These are phyloP conservation scores for Haplosporangium sp. DNA, from an alignment of 371 early-diverging fungal genomes.

Conservation along the genomic window DNA sequence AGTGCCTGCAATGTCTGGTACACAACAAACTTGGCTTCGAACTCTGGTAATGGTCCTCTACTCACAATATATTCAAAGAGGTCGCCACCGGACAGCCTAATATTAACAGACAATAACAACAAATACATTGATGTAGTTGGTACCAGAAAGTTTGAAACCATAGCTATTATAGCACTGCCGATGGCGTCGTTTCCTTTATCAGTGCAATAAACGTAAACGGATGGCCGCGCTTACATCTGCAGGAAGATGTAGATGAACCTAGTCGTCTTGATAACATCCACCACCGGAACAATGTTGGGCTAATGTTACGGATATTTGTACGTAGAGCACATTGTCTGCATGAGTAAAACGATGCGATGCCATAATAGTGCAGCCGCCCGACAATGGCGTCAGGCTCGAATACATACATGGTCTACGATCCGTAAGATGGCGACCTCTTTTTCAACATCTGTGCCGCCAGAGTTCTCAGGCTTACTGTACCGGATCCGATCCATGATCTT, in stretches of 20 bases:
- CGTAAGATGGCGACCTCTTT: constrained; percentile 62
- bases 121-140: too few species aligned
- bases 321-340: too few species aligned
- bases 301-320: not conserved
- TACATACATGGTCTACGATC: constrained; percentile 58
- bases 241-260: constrained; percentile 64
- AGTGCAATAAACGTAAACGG: not conserved
- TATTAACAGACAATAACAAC: not conserved
- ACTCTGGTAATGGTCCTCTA: constrained; percentile 58
- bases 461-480: constrained; percentile 15
- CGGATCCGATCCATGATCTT: constrained; percentile 70
- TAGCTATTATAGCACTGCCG: not conserved
- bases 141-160: too few species aligned
- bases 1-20: constrained; percentile 65
- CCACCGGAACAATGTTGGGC: constrained; percentile 65
- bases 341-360: not conserved
- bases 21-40: constrained; percentile 61
- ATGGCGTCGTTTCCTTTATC: not conserved
- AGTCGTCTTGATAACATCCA: constrained; percentile 60
- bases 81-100: constrained; percentile 64
- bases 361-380: not conserved
- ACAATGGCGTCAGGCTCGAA: too few species aligned
- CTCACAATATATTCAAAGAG: constrained; percentile 62
- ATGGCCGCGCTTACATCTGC: constrained; percentile 48
- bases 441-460: constrained; percentile 49